phyloP scores from a whole-genome alignment of 768 basidiomycete genomes.

The Xerocomellus amylosporus region DNA sequence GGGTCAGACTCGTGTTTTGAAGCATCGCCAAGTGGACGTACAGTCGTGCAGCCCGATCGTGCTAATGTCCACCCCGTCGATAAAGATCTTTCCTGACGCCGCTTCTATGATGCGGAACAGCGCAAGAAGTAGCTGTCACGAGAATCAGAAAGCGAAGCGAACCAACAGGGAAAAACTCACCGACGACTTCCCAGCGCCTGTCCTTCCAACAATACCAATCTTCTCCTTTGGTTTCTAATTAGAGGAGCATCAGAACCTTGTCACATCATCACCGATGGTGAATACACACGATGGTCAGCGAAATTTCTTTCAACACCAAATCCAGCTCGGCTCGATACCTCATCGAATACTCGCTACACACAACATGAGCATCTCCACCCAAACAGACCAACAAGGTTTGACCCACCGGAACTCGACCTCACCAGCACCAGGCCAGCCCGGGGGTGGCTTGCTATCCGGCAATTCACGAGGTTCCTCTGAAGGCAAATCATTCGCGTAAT shows the following conservation, averaged over 20 bases:
- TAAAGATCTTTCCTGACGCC: conserved; percentile 57
- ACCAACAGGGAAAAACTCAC: conserved; percentile 35
- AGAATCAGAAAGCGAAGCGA: background rate
- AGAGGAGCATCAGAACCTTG: conserved; percentile 3
- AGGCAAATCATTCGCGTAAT: conserved; percentile 66
- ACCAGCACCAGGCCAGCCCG: conserved; percentile 73
- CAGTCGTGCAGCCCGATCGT: conserved; percentile 69
- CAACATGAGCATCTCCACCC: background rate
- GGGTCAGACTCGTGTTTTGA: background rate
- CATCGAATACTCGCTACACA: conserved; percentile 61
- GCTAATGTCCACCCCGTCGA: conserved; percentile 77
- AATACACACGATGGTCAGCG: conserved; percentile 58
- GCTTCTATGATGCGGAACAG: conserved; percentile 80
- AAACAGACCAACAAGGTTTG: background rate
- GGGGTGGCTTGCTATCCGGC: conserved; percentile 50
- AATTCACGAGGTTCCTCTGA: conserved; percentile 76
- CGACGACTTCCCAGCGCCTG: conserved; percentile 78
- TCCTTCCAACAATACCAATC: conserved; percentile 85
- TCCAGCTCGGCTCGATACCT: conserved; percentile 80
- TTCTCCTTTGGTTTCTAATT: conserved; percentile 76
- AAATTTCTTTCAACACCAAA: conserved; percentile 73
- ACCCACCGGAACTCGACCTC: conserved; percentile 68
- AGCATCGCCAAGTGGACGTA: conserved; percentile 2
- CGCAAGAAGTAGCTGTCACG: conserved; percentile 55
- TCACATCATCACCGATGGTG: background rate